phyloP scores from a whole-genome alignment of 2,329 filamentous ascomycete species.

The Pseudofabraea citricarpa region DNA sequence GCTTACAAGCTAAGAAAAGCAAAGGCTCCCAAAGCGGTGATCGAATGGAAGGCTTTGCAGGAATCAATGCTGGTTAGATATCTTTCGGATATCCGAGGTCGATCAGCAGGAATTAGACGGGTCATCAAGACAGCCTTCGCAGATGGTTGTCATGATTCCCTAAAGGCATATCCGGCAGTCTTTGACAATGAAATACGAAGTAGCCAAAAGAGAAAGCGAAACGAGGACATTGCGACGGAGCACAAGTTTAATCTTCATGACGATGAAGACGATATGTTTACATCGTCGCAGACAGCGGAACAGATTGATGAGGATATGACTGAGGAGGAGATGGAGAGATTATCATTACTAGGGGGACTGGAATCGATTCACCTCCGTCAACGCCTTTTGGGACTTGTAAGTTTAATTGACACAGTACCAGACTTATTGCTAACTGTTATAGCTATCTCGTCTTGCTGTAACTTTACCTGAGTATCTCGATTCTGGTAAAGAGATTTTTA shows the following conservation, averaged over 20 bases:
- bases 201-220: conserved; percentile 45
- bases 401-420: no score
- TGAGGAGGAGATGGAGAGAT: conserved; percentile 4
- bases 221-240: conserved; percentile 20
- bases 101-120: conserved; percentile 39
- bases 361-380: conserved; percentile 25
- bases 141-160: conserved; percentile 50
- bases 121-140: conserved; percentile 65
- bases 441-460: conserved; percentile 27
- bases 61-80: conserved; percentile 57
- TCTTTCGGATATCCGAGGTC: conserved; percentile 30
- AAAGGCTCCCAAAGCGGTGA: conserved; percentile 19
- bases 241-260: conserved; percentile 15
- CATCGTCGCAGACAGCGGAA: background rate
- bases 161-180: conserved; percentile 57
- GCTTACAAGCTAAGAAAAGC: conserved; percentile 17
- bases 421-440: conserved; percentile 4
- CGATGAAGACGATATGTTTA: conserved; percentile 41
- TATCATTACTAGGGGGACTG: conserved; percentile 20
- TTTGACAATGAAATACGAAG: conserved; percentile 58
- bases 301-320: conserved; percentile 1
- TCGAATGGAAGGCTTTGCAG: conserved; percentile 32
- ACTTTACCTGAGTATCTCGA: conserved; percentile 41
- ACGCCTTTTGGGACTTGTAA: conserved; percentile 1
- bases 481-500: conserved; percentile 41